Conservation (phyloP, 345 rosid genomes). For the Viola odorata region DNA sequence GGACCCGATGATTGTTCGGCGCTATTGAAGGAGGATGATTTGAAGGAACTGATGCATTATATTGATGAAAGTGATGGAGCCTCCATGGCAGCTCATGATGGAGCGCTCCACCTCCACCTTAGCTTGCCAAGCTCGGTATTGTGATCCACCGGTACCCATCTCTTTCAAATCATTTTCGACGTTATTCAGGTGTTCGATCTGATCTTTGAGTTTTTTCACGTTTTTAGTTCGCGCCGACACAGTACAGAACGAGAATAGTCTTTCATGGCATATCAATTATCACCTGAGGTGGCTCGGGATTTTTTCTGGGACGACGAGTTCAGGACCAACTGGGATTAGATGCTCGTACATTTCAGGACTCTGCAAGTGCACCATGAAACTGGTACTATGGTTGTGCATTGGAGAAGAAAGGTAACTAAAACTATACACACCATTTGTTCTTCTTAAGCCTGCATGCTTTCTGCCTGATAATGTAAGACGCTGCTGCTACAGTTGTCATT, state of each 20-base stretch:
- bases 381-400: slow-evolving; percentile 23
- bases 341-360: slow-evolving; percentile 19
- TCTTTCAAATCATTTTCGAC: background rate
- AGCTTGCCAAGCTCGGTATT: slow-evolving; percentile 22
- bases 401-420: background rate
- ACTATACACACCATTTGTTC: no score
- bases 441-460: background rate
- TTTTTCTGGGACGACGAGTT: slow-evolving; percentile 34
- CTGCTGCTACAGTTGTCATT: background rate
- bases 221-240: slow-evolving; percentile 19
- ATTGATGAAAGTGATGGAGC: background rate
- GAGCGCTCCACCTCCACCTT: slow-evolving; percentile 12
- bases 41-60: background rate
- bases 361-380: slow-evolving; percentile 9
- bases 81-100: slow-evolving; percentile 21
- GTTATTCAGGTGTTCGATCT: background rate
- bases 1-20: no score
- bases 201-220: background rate
- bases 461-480: background rate
- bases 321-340: slow-evolving; percentile 22
- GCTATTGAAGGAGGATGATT: background rate
- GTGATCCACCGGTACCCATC: slow-evolving; percentile 20
- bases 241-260: slow-evolving; percentile 19
- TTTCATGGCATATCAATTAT: slow-evolving; percentile 6
- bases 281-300: slow-evolving; percentile 22